A percentile compares a stretch with the other conserved stretches of the same genome.
Conservation (phyloP, 495 filamentous ascomycete species). For the Penicillium manginii region DNA sequence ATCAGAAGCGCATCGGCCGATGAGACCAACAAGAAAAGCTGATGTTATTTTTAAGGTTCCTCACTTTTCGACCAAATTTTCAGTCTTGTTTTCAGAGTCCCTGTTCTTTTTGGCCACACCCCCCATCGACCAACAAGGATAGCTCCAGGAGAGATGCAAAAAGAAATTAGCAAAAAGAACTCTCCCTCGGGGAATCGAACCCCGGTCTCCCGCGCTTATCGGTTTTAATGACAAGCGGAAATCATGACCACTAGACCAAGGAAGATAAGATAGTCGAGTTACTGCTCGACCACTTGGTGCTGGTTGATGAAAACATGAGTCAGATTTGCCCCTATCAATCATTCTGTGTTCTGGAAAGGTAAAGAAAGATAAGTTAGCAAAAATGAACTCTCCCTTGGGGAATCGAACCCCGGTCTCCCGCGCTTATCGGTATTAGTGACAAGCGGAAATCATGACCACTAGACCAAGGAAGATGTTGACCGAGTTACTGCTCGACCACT, state of each 20-base stretch:
- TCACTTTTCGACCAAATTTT: too few species aligned
- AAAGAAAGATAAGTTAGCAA: constrained; percentile 7
- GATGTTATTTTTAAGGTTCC: too few species aligned
- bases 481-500: constrained; percentile 5
- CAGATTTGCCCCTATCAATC: too few species aligned
- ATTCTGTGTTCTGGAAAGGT: background rate
- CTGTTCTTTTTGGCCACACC: too few species aligned
- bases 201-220: constrained; percentile 50
- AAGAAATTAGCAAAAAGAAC: constrained; percentile 31
- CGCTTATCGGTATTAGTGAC: constrained; percentile 48
- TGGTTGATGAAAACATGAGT: constrained; percentile 12
- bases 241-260: constrained; percentile 57
- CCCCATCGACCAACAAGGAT: background rate
- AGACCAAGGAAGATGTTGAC: constrained; percentile 40
- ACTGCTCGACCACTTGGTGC: constrained; percentile 31
- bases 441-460: constrained; percentile 62
- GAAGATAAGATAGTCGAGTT: constrained; percentile 30
- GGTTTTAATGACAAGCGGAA: constrained; percentile 53
- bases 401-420: constrained; percentile 60
- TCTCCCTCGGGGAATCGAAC: constrained; percentile 58
- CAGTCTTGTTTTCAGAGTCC: too few species aligned
- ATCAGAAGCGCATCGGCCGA: too few species aligned
- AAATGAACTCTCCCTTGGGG: constrained; percentile 49
- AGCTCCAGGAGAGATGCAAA: background rate
- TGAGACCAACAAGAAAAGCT: too few species aligned